A percentile compares a stretch with the other conserved stretches of the same genome.
These are phyloP conservation scores for Climacium dendroides DNA, from an alignment of 225 moss, liverwort and hornwort genomes.

Conservation along the genomic window DNA sequence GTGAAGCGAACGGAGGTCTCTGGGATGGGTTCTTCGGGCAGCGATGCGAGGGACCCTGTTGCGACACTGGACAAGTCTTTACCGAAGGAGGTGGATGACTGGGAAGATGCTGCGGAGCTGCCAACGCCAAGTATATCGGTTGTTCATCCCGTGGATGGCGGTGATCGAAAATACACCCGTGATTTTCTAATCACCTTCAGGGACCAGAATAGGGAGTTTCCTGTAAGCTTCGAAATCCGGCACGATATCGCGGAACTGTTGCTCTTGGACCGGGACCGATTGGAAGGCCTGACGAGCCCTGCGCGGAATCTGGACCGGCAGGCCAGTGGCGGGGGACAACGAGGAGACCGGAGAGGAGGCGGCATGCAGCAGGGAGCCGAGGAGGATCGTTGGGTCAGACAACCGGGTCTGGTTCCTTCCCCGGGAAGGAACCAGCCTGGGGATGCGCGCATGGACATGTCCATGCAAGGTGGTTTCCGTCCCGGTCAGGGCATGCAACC, in stretches of 20 bases:
- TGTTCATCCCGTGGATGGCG: conserved; percentile 6
- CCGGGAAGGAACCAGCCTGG: conserved; percentile 59
- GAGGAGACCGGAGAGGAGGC: conserved; percentile 56
- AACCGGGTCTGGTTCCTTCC: conserved; percentile 41
- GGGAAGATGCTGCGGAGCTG: conserved; percentile 97
- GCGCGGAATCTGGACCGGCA: conserved; percentile 63
- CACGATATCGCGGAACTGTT: conserved; percentile 41
- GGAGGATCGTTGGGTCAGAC: conserved; percentile 80
- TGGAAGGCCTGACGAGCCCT: conserved; percentile 56
- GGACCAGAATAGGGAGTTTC: conserved; percentile 49
- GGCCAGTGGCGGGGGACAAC: conserved; percentile 30
- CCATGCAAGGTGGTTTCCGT: conserved; percentile 60
- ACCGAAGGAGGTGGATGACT: conserved; percentile 73
- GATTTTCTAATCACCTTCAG: conserved; percentile 76
- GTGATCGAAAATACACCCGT: conserved; percentile 70
- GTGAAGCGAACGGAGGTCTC: conserved; percentile 47
- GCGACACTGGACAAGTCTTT: conserved; percentile 28
- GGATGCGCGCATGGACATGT: conserved; percentile 58
- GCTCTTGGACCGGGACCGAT: conserved; percentile 7
- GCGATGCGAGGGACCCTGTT: conserved; percentile 36
- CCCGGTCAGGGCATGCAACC: conserved; percentile 60
- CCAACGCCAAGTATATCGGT: conserved; percentile 45
- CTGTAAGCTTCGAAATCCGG: conserved; percentile 47
- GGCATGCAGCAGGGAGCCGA: conserved; percentile 43
- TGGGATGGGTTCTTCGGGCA: conserved; percentile 20